phyloP scores from a whole-genome alignment of 2,329 filamentous ascomycete species.

The Cladosporium sp. region DNA sequence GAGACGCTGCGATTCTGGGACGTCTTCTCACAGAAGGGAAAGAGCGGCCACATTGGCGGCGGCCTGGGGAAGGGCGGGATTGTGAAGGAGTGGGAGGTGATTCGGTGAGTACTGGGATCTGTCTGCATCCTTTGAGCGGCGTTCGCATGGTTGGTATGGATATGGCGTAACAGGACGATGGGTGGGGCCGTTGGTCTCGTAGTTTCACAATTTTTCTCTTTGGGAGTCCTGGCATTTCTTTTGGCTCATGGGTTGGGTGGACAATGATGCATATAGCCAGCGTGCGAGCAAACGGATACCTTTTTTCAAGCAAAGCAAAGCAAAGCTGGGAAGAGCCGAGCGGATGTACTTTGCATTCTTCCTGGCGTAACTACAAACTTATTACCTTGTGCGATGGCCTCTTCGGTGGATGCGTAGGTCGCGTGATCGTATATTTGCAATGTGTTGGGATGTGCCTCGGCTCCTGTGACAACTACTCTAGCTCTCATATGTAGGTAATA shows the following conservation, averaged over 20 bases:
- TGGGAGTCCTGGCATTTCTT: neutral
- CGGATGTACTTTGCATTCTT: neutral
- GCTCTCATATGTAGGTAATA: too few relatives aligned
- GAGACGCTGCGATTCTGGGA: conserved; percentile 98
- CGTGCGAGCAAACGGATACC: conserved; percentile 4
- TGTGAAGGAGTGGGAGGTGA: conserved; percentile 18
- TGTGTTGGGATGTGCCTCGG: neutral
- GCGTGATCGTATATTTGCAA: neutral
- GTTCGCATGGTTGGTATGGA: neutral
- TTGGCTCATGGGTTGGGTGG: neutral
- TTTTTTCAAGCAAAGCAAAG: neutral
- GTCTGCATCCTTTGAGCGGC: neutral
- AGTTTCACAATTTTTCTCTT: neutral
- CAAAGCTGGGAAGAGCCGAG: neutral
- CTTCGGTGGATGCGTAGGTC: neutral
- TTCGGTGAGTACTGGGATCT: neutral
- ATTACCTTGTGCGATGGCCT: neutral
- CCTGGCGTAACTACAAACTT: neutral
- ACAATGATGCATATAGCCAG: conserved; percentile 8
- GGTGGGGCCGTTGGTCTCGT: neutral
- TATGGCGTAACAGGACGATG: neutral
- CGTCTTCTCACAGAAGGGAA: conserved; percentile 81
- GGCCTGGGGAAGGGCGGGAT: conserved; percentile 61
- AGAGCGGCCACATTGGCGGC: conserved; percentile 60
- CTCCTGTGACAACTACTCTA: neutral